Conservation (phyloP, 768 basidiomycete genomes). For the Lentinus tigrinus region DNA sequence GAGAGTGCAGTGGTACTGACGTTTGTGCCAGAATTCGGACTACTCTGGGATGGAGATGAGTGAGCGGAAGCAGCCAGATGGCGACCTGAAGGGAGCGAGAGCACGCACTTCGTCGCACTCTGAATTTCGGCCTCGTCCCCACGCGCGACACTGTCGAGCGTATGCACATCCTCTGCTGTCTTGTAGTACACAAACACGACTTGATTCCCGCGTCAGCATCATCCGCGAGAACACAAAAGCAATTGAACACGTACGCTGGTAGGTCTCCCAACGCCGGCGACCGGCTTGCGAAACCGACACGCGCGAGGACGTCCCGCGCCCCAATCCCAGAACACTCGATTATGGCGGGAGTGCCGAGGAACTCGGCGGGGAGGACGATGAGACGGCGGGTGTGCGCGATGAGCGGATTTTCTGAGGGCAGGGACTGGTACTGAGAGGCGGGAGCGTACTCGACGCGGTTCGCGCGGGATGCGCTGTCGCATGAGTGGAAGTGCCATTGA, state of each 20-base stretch:
- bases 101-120: conserved; percentile 31
- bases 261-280: conserved; percentile 42
- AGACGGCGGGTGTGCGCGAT: conserved; percentile 32
- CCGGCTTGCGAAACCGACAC: conserved; percentile 25
- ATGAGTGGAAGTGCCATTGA: conserved; percentile 18
- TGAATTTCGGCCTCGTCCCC: conserved; percentile 37
- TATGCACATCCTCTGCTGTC: conserved; percentile 45
- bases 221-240: not conserved
- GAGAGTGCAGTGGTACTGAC: conserved; percentile 39
- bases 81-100: no score
- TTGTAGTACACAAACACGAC: conserved; percentile 32
- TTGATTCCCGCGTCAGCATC: conserved; percentile 10
- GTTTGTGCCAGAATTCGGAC: conserved; percentile 41
- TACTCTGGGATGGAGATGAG: conserved; percentile 26
- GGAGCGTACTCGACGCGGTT: conserved; percentile 38
- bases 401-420: not conserved
- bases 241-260: conserved; percentile 21
- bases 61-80: no score
- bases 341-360: conserved; percentile 48
- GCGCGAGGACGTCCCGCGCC: conserved; percentile 28
- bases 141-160: conserved; percentile 47
- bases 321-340: conserved; percentile 56
- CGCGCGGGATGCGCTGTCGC: conserved; percentile 36
- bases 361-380: conserved; percentile 40
- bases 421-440: conserved; percentile 25